A percentile compares a stretch with the other conserved stretches of the same genome.
Conservation (phyloP, 169 alveolate genomes). For the Plasmodium malariae region DNA sequence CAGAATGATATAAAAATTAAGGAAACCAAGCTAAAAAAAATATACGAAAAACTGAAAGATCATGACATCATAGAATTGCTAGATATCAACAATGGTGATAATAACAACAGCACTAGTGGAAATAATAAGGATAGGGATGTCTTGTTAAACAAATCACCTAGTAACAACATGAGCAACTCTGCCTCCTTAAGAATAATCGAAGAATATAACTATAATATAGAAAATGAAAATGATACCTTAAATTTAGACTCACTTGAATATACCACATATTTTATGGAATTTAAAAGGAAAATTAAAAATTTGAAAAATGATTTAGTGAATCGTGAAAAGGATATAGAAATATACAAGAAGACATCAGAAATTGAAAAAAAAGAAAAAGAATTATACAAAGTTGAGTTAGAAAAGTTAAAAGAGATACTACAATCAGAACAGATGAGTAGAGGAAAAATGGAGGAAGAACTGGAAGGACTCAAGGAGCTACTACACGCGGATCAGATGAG, state of each 20-base stretch:
- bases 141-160: background rate
- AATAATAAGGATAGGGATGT: background rate
- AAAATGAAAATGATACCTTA: constrained; percentile 47
- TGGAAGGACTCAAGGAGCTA: constrained; percentile 38
- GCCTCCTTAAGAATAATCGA: constrained; percentile 16
- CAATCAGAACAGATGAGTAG: constrained; percentile 36
- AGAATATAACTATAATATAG: constrained; percentile 12
- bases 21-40: constrained; percentile 62
- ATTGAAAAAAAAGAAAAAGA: constrained; percentile 68
- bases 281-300: constrained; percentile 54
- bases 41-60: constrained; percentile 66
- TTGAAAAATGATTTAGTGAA: constrained; percentile 31
- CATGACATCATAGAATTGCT: constrained; percentile 37
- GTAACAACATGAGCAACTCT: background rate
- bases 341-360: constrained; percentile 49
- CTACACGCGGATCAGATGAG: constrained; percentile 39
- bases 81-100: constrained; percentile 41
- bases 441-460: constrained; percentile 29
- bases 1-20: constrained; percentile 65
- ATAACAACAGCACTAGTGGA: background rate
- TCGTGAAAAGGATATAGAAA: constrained; percentile 65
- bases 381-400: constrained; percentile 42
- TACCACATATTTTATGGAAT: constrained; percentile 54
- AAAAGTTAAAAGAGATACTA: constrained; percentile 42
- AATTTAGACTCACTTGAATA: constrained; percentile 56